Base-by-base conservation (phyloP, 2,329 filamentous ascomycete genomes). In the Pseudogymnoascus sp. region DNA sequence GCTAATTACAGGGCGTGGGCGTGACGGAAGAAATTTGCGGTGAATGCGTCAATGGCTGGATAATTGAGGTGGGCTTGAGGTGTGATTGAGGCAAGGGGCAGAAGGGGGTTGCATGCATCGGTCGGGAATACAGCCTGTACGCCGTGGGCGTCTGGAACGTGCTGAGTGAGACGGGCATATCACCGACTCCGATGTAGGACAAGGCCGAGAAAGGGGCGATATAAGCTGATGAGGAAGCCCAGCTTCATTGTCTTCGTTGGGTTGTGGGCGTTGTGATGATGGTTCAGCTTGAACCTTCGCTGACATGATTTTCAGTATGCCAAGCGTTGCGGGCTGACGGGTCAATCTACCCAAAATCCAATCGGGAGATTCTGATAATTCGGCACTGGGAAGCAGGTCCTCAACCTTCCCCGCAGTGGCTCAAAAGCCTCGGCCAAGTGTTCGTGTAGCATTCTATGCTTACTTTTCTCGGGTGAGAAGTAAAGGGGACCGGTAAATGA, bases 111-210 rank as follows among this genome's bases (percentile, higher is more conserved):
- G 3, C 48, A 55, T 55, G 48, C 48, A 33, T 33, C 48, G n/a
- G 48, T 55, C 9, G n/a, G n/a, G 5, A 9, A 55, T 55, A n/a
- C 48, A 55, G 29, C 48, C 48, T 55, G 15, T 33, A 33, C 48
- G 18, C 29, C 29, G 9, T 55, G 18, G 48, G 48, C 29, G 29
- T 33, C 48, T 55, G 48, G n/a, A 55, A 21, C 18, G 48, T 8
- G 48, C 48, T 55, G 48, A 55, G 48, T 55, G 48, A 55, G 48
- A 55, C 48, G 48, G 48, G 29, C 48, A 55, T 4, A 33, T 55
- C 48, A n/a, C 48, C 15, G 29, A 12, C 48, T 33, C 48, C 29
- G 48, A 55, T 55, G 15, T 29, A 21, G 48, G 15, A 55, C 48
- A 33, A 55, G 48, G 7, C 48, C 15, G 10, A 12, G 10, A 33